A percentile compares a stretch with the other conserved stretches of the same genome.
Evolutionary conservation across 1,284 basidiomycete genomes (phyloP).

Genomic region (Tilletia indica): DNA sequence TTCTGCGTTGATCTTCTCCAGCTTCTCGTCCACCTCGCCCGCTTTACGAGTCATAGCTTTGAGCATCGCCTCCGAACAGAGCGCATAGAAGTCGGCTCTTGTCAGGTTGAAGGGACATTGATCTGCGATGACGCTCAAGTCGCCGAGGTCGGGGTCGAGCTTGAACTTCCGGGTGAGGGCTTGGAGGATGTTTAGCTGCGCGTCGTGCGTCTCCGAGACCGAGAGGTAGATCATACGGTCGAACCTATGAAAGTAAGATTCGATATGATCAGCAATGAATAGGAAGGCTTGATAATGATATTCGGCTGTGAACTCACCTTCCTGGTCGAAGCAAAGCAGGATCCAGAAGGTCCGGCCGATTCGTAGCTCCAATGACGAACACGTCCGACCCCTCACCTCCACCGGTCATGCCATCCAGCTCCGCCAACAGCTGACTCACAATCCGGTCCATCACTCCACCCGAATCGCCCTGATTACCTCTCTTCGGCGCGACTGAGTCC

Average conservation of each 20-base stretch:
- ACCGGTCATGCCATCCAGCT: slow-evolving; percentile 59
- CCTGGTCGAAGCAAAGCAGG: slow-evolving; percentile 58
- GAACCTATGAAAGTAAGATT: slow-evolving; percentile 66
- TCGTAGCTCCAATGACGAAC: slow-evolving; percentile 60
- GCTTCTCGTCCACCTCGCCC: slow-evolving; percentile 64
- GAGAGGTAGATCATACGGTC: slow-evolving; percentile 96
- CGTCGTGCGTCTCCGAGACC: slow-evolving; percentile 81
- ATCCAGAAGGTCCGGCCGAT: slow-evolving; percentile 59
- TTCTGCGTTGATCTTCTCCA: slow-evolving; percentile 21
- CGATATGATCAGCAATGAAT: background rate
- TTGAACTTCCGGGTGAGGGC: slow-evolving; percentile 91
- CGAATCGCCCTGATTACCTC: slow-evolving; percentile 59
- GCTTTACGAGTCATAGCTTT: slow-evolving; percentile 91
- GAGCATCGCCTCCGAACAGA: slow-evolving; percentile 93
- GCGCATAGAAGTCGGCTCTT: slow-evolving; percentile 92
- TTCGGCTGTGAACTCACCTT: slow-evolving; percentile 43
- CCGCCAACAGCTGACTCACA: slow-evolving; percentile 58
- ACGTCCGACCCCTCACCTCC: slow-evolving; percentile 57
- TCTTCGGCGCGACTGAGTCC: slow-evolving; percentile 59
- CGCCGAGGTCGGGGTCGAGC: slow-evolving; percentile 67
- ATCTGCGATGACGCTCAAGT: slow-evolving; percentile 69
- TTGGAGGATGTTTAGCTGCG: slow-evolving; percentile 81
- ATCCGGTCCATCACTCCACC: slow-evolving; percentile 61
- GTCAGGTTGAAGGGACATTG: slow-evolving; percentile 76
- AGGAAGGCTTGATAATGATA: too few species aligned